Base-by-base conservation (phyloP, 352 stramenopile genomes). In the Achlya hypogyna region DNA sequence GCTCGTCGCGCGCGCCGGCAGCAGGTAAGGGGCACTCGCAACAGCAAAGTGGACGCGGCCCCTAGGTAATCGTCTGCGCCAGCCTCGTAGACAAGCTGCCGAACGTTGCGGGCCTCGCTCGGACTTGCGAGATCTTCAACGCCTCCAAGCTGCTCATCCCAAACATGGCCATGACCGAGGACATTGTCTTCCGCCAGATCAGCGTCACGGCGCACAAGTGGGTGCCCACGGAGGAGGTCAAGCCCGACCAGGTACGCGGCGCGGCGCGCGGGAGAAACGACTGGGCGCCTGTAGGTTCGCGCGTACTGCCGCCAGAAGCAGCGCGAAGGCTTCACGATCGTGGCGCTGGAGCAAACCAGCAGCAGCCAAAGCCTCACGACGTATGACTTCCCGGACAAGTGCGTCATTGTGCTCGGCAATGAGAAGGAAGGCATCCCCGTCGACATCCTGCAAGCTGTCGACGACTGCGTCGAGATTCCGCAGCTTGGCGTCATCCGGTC, bases 351-450 rank as follows among this genome's bases (percentile, higher is more conserved):
- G 69, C 95, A 98, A 73, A 98, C 94, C n/a, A 84, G 86, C 28
- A 93, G 86, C 22, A 98, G 89, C 70, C 75, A 88, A 47, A 95
- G 85, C 53, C 75, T 98, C 3, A 79, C 78, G 2, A 75, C 81
- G 28, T 93, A 88, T 62, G 56, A 73, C 32, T 97, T 98, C 64
- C 94, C 89, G 0, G 74, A 86, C 29, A 96, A 95, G 72, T 91
- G 88, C 51, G 88, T 98, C 53, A 78, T 99, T 25, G 79, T 99
- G 8, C 72, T 99, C 49, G 96, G 96, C 42, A 95, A 96, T 62
- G 96, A 99, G 76, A 98, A 98, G 66, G 91, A 98, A 74, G 96
- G 96, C 0, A 96, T 99, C 23, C 95, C 96, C 0, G 88, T 98
- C 14, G 84, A 98, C 53, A 86, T 98, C 40, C 78, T 99, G 9